Conservation (phyloP, 441 rosid genomes). For the Pelargonium cotyledonis region DNA sequence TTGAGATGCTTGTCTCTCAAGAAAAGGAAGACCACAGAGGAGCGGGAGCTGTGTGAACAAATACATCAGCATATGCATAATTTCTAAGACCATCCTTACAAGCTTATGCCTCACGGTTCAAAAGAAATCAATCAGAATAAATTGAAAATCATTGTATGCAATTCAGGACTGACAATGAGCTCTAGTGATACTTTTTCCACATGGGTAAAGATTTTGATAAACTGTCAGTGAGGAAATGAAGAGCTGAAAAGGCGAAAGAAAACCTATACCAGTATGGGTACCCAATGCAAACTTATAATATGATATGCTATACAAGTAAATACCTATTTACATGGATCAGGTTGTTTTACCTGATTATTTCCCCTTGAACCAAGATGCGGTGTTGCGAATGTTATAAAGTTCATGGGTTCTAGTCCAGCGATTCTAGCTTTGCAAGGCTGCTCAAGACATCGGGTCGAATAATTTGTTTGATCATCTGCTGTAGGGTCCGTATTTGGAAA, state of each 20-base stretch:
- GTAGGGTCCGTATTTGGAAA: conserved; percentile 19
- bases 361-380: conserved; percentile 97
- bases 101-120: neutral
- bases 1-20: conserved; percentile 79
- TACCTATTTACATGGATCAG: neutral
- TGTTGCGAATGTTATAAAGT: conserved; percentile 85
- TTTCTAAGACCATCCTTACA: neutral
- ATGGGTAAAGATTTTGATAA: neutral
- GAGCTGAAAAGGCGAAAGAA: too few species aligned
- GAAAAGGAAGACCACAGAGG: conserved; percentile 82
- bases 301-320: neutral
- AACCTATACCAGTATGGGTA: too few species aligned
- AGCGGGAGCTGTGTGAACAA: conserved; percentile 57
- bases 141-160: neutral
- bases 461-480: conserved; percentile 23
- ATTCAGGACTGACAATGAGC: neutral
- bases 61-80: conserved; percentile 9
- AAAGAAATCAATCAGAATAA: neutral
- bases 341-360: conserved; percentile 58
- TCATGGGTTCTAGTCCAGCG: conserved; percentile 85
- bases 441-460: conserved; percentile 22
- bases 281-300: neutral
- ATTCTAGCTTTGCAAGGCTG: conserved; percentile 42
- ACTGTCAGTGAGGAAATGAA: too few species aligned
- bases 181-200: neutral